Percentiles rank a stretch among this genome's conserved stretches.
phyloP scores from a whole-genome alignment of 257 asterid genomes.

The Ligustrum vulgare region DNA sequence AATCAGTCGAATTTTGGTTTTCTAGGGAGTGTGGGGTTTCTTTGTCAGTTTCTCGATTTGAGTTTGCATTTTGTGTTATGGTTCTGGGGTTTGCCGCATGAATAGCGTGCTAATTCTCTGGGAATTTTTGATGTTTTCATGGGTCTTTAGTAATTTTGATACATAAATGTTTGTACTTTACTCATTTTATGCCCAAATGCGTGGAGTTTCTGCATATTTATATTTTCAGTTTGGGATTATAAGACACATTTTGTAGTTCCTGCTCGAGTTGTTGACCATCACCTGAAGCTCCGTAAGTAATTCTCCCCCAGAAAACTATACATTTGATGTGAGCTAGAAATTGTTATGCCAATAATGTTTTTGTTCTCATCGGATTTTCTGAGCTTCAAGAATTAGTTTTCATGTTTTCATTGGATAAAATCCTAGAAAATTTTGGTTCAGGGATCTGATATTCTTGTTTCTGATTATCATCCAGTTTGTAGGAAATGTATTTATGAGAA shows the following conservation, averaged over 20 bases:
- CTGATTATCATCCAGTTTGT: conserved; percentile 45
- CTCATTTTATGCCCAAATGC: background rate
- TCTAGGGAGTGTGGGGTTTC: conserved; percentile 11
- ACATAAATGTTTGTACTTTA: background rate
- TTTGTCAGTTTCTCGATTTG: conserved; percentile 21
- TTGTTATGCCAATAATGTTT: background rate
- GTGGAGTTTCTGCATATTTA: conserved; percentile 1
- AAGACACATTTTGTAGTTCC: conserved; percentile 8
- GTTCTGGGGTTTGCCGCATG: conserved; percentile 26
- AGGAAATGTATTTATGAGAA: conserved; percentile 55
- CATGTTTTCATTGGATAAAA: background rate
- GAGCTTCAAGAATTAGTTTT: background rate
- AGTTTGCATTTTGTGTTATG: conserved; percentile 15
- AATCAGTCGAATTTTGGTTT: conserved; percentile 10
- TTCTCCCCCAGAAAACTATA: background rate
- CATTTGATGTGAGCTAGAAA: conserved; percentile 6
- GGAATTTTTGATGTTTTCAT: conserved; percentile 18
- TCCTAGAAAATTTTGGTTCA: background rate
- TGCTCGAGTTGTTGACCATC: background rate
- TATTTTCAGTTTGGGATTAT: background rate
- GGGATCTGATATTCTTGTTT: conserved; percentile 20
- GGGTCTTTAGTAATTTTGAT: conserved; percentile 2
- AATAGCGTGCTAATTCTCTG: conserved; percentile 28
- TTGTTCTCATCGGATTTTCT: conserved; percentile 1
- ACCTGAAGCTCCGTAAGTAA: background rate